Evolutionary conservation across 1,139 yeast species (phyloP).

Genomic region (Nematodospora anomalae): DNA sequence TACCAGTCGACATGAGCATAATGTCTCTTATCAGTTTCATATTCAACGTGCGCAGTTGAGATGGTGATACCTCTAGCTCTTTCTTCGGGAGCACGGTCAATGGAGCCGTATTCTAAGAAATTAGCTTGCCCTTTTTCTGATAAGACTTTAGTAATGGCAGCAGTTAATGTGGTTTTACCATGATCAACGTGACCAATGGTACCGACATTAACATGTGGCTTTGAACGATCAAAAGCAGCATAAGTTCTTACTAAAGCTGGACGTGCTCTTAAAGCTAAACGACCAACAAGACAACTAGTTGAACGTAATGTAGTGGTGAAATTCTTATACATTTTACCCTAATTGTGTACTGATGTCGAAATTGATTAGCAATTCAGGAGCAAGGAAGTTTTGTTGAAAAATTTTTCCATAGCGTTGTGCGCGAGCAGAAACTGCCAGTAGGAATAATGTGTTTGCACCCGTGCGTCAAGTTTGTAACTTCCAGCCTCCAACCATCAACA

Average conservation of each 20-base stretch:
- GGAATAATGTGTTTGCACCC: neutral
- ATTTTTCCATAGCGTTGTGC: constrained; percentile 4
- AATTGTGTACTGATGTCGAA: neutral
- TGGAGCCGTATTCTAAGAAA: constrained; percentile 89
- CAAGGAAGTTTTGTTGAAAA: constrained; percentile 9
- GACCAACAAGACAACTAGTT: constrained; percentile 6
- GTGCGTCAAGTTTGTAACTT: neutral
- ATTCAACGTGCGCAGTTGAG: constrained; percentile 96
- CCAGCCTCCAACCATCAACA: neutral
- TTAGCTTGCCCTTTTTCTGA: constrained; percentile 87
- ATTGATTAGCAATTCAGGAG: neutral
- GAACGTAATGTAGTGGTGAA: constrained; percentile 22
- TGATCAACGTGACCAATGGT: constrained; percentile 95
- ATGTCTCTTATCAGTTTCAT: constrained; percentile 89
- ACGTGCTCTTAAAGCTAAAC: constrained; percentile 9
- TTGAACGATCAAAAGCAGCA: constrained; percentile 83
- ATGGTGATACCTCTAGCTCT: constrained; percentile 99
- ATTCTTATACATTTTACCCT: constrained; percentile 24
- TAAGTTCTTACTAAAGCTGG: constrained; percentile 39
- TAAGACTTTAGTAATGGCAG: constrained; percentile 96
- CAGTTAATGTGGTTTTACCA: constrained; percentile 97
- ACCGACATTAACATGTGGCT: constrained; percentile 96
- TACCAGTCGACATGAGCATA: constrained; percentile 82
- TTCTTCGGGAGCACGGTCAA: constrained; percentile 99
- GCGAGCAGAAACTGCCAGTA: neutral